Evolutionary conservation across 805 yeast genomes (phyloP), one percentile per base, ranked within the genome.

Genomic region (Komagataella pastoris): DNA sequence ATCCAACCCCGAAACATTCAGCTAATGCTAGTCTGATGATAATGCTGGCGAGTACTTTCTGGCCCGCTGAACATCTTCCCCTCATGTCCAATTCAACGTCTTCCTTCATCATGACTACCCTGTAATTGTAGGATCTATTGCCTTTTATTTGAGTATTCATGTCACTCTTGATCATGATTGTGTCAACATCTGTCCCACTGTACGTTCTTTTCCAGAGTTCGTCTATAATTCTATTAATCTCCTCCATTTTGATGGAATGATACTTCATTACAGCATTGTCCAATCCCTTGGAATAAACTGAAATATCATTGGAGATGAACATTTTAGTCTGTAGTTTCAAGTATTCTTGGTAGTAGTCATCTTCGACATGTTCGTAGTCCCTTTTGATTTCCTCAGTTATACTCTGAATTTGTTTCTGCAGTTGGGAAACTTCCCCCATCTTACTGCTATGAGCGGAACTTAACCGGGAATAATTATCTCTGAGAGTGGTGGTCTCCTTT

Each of bases 41-140:
- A 49, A 93, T 90, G 45, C 95, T 84, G 0, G 98, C 97, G 48
- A 93, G 67, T 3, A 93, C 97, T 60, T 89, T 88, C 65, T 93
- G 99, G 0, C 99, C 99, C 0, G 99, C 98, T 1, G 97, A 88
- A 64, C 99, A 93, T 53, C 99, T 71, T 0, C 99, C 99, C 55
- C 99, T 77, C 99, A 93, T 93, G 62, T 93, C 99, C 49, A 93
- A 70, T 64, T 93, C 98, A 1, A 83, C 85, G 54, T 86, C 91
- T 60, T 85, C 88, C 63, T 93, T 93, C 54, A 82, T 81, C 99
- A 93, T 93, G 19, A 90, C 96, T 17, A 93, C 97, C 44, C 97
- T 73, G 61, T 91, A 91, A 62, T 91, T 90, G 64, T 90, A 91
- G 1, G 93, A 79, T 53, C 95, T 70, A 46, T 79, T 77, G 21